Base-by-base conservation (phyloP, 495 filamentous ascomycete species). In the Peziza echinospora region DNA sequence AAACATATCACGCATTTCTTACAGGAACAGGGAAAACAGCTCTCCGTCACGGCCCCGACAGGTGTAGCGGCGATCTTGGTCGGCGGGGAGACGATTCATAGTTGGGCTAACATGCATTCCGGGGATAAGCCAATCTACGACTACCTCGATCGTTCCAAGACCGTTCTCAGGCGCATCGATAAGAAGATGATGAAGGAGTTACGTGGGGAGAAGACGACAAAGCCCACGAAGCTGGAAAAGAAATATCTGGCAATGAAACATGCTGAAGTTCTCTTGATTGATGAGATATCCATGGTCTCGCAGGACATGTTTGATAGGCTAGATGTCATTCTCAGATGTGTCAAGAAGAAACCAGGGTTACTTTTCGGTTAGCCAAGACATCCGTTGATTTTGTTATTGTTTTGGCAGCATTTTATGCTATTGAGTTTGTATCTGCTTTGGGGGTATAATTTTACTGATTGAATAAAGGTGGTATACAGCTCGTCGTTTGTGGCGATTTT, bases 231-330 rank as follows among this genome's bases (percentile, higher is more conserved):
- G n/a, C n/a, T n/a, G n/a, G n/a, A n/a, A n/a, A n/a, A n/a, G n/a
- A n/a, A n/a, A n/a, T n/a, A n/a, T n/a, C n/a, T n/a, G n/a, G n/a
- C n/a, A n/a, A n/a, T n/a, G n/a, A n/a, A n/a, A n/a, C n/a, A n/a
- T n/a, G 43, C 41, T 5, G 9, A 50, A 5, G 53, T 60, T 21
- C 49, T 60, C 9, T 52, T 60, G 10, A 53, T 60, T 24, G 57
- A 60, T 47, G 57, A 60, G 24, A 34, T 60, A 26, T 60, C 57
- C 19, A 60, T 60, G 57, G 47, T 60, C 51, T n/a, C 47, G 39
- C 50, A 57, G 5, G 51, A 60, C 43, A 23, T 60, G 24, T 60
- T 57, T 30, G 50, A 54, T 25, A 60, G 48, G 9, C 39, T 60
- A 24, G 41, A 52, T 45, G 44, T 34, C 22, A 51, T 60, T n/a